Evolutionary conservation across 2,329 filamentous ascomycete species (phyloP).

Genomic region (Graphiopsis chlorocephala): DNA sequence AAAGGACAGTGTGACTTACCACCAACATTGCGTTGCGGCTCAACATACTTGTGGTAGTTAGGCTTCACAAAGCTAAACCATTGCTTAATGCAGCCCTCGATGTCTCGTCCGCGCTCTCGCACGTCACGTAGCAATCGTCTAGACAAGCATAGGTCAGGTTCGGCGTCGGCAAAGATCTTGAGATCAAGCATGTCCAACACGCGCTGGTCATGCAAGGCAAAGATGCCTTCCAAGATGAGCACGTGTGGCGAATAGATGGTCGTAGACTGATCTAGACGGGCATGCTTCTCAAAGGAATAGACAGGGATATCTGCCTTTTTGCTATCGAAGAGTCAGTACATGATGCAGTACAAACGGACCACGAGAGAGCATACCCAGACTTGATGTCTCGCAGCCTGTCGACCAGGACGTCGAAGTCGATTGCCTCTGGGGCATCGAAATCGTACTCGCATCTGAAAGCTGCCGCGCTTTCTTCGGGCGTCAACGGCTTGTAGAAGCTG

Average conservation of each 20-base stretch:
- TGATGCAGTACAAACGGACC: not conserved
- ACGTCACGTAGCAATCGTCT: conserved; percentile 88
- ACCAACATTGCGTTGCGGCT: conserved; percentile 84
- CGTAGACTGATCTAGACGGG: conserved; percentile 73
- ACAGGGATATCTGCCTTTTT: conserved; percentile 87
- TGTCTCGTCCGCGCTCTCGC: conserved; percentile 80
- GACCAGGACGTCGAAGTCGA: conserved; percentile 89
- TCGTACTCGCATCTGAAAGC: conserved; percentile 93
- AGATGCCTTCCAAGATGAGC: conserved; percentile 90
- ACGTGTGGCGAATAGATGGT: conserved; percentile 96
- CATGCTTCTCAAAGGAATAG: conserved; percentile 93
- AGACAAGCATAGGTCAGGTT: conserved; percentile 89
- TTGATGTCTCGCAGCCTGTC: conserved; percentile 80
- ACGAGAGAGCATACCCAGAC: conserved; percentile 65
- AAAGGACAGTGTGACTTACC: conserved; percentile 48
- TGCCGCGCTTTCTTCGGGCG: conserved; percentile 70
- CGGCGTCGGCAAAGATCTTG: conserved; percentile 97
- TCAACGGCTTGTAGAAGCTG: conserved; percentile 93
- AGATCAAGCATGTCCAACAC: conserved; percentile 87
- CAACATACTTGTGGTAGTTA: conserved; percentile 90
- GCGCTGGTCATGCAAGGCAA: conserved; percentile 84
- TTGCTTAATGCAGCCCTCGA: conserved; percentile 95
- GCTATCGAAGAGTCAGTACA: conserved; percentile 43
- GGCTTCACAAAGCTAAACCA: conserved; percentile 97
- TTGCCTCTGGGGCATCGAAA: conserved; percentile 89